Conservation (phyloP, 768 basidiomycete species). For the Lactifluus volemus region DNA sequence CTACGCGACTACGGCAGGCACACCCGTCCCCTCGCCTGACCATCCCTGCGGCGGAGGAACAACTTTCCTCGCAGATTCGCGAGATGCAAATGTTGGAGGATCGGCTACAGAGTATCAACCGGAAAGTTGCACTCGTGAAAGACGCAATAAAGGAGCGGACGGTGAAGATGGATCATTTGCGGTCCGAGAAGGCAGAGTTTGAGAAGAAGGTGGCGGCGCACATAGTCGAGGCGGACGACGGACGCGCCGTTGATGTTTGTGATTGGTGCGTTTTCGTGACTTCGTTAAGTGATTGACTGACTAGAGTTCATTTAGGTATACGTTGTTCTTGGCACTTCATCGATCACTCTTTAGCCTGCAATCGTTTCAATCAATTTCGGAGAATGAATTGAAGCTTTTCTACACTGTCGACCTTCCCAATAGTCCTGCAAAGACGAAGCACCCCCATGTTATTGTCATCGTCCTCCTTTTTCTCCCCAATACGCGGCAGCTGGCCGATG, state of each 20-base stretch:
- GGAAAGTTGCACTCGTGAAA: constrained; percentile 44
- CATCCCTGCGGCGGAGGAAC: constrained; percentile 60
- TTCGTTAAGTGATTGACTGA: neutral
- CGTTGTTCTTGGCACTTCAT: constrained; percentile 57
- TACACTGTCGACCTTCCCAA: constrained; percentile 39
- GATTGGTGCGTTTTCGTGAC: constrained; percentile 45
- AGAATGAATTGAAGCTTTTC: constrained; percentile 68
- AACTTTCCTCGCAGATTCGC: constrained; percentile 64
- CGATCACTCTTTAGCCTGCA: constrained; percentile 51
- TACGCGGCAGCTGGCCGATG: constrained; percentile 55
- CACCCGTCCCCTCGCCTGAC: constrained; percentile 78
- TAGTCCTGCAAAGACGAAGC: constrained; percentile 21
- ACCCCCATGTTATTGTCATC: constrained; percentile 36
- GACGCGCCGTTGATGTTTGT: constrained; percentile 52
- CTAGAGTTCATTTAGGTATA: constrained; percentile 44
- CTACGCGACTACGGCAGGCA: constrained; percentile 72
- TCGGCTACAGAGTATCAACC: constrained; percentile 46
- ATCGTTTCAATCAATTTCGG: constrained; percentile 50
- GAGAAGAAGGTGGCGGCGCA: constrained; percentile 58
- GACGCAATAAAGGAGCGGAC: constrained; percentile 51
- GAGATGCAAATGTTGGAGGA: constrained; percentile 75
- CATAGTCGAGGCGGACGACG: constrained; percentile 49
- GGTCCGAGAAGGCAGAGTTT: constrained; percentile 54
- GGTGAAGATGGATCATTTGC: constrained; percentile 47
- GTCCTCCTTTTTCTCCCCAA: constrained; percentile 62